Evolutionary conservation across 1,284 basidiomycete genomes (phyloP), one percentile per base, ranked within the genome.

Genomic region (Tilletia walkeri): DNA sequence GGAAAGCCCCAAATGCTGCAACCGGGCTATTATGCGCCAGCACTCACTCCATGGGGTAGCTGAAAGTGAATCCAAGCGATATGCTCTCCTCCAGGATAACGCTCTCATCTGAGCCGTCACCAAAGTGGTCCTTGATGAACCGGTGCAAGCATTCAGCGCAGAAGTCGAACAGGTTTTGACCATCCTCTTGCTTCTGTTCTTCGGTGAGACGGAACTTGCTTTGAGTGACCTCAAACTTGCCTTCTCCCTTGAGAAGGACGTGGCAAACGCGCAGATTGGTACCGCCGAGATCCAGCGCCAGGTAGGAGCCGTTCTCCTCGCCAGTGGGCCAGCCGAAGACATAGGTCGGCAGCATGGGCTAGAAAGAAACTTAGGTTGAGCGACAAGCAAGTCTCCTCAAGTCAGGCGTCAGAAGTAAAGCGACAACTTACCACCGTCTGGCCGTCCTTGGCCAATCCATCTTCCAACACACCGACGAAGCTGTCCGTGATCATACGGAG

Each of bases 171-270:
- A 99, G 86, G 73, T 91, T 90, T 83, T 93, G 90, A 5, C 95
- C 95, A 49, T 98, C 94, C n/a, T 91, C 92, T 76, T 96, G 94
- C 86, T 99, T 99, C 85, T 99, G 95, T 81, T 98, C 96, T 82
- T 99, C 95, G 1, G 93, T 91, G 68, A 99, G 88, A 70, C 94
- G 91, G 85, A 98, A 98, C 86, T 99, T 99, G 67, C 94, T 92
- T 83, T 99, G 95, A 0, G 94, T 95, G 80, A 99, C 92, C 85
- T 98, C 94, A 84, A 98, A 99, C 86, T 95, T 94, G 73, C 95
- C 94, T 7, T 90, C 87, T 34, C 95, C 95, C 78, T 92, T 89
- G 16, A 99, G 87, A 24, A 90, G 92, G 69, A 99, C 95, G 72
- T 97, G 91, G 85, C 95, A 99, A 68, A 98, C 95, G 68, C 95